Evolutionary conservation across 345 rosid genomes (phyloP), one percentile per base, ranked within the genome.

Genomic region (Salix koriyanagi): DNA sequence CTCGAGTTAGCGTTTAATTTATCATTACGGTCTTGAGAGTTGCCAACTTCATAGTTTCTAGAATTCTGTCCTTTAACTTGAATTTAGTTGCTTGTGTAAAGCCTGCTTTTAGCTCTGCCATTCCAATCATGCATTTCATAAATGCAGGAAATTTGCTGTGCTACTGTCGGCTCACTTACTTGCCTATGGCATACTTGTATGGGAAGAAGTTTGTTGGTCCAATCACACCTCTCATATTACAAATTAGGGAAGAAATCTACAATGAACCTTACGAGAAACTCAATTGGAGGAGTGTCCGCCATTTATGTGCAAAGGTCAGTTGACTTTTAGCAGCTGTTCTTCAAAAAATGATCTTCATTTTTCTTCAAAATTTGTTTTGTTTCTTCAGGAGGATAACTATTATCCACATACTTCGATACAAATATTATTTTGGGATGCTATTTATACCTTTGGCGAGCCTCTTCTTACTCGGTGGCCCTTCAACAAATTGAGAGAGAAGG

Each of bases 161-260:
- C 71, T 78, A 66, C 42, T 34, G 76, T 72, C 65, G 81, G 23
- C 0, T 72, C 23, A 39, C 69, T n/a, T 78, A 72, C 46, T 52
- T 72, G 76, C 81, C 81, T 0, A 78, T 78, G 81, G 72, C 81
- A 23, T 77, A 71, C 62, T 32, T 77, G 18, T 77, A 77, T 9
- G 80, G 80, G 16, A 77, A 77, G 67, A 78, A 67, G 36, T 78
- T 78, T 36, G 80, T 72, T 54, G 80, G 76, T 34, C 72, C 81
- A 50, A 78, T 78, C 46, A 78, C 81, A n/a, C 73, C 77, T 23
- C 73, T 78, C 41, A 28, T 78, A 58, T 69, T 46, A 46, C 69
- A 78, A 68, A 28, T 72, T 13, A 78, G 81, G 15, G 46, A 73
- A 52, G 77, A 72, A 44, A 36, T 78, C 9, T 75, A 78, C 28